These are phyloP conservation scores for Cryphonectria parasitica DNA, from an alignment of 2,329 filamentous ascomycete genomes.

Conservation along the genomic window DNA sequence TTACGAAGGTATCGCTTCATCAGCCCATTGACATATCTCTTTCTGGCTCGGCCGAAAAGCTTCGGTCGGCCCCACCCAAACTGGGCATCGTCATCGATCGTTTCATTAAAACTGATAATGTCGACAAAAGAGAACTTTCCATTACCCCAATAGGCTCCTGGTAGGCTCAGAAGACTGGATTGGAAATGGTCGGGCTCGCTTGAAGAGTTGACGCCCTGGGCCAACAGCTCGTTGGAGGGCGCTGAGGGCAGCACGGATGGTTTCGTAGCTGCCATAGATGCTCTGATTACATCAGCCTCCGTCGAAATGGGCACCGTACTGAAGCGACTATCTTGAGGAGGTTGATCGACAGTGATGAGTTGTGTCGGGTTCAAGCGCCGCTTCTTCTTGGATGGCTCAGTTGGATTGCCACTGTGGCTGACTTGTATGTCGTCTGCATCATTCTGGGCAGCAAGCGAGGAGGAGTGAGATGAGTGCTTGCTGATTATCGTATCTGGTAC, in stretches of 20 bases:
- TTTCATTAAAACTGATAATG: conserved; percentile 19
- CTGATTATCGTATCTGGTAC: conserved; percentile 7
- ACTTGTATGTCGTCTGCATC: neutral
- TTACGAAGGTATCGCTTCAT: conserved; percentile 47
- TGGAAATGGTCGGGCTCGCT: neutral
- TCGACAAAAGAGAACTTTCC: conserved; percentile 34
- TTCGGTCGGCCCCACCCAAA: conserved; percentile 38
- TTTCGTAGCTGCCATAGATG: neutral
- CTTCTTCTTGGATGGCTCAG: conserved; percentile 34
- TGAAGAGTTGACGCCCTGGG: neutral
- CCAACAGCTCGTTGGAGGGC: no score
- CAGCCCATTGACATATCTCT: conserved; percentile 46
- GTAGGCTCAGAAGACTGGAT: neutral
- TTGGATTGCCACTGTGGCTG: neutral
- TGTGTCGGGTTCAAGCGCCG: conserved; percentile 38
- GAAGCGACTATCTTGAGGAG: conserved; percentile 22
- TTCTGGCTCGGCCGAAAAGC: conserved; percentile 46
- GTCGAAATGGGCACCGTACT: conserved; percentile 22
- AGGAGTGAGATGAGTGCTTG: neutral
- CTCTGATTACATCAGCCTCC: conserved; percentile 17
- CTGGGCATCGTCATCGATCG: conserved; percentile 19
- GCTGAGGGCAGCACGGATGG: neutral
- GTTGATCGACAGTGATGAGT: conserved; percentile 30
- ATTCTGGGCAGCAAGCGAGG: neutral
- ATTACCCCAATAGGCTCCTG: conserved; percentile 42